These are phyloP conservation scores for Solanum clarkiae DNA, from an alignment of 257 asterid genomes.

Conservation along the genomic window DNA sequence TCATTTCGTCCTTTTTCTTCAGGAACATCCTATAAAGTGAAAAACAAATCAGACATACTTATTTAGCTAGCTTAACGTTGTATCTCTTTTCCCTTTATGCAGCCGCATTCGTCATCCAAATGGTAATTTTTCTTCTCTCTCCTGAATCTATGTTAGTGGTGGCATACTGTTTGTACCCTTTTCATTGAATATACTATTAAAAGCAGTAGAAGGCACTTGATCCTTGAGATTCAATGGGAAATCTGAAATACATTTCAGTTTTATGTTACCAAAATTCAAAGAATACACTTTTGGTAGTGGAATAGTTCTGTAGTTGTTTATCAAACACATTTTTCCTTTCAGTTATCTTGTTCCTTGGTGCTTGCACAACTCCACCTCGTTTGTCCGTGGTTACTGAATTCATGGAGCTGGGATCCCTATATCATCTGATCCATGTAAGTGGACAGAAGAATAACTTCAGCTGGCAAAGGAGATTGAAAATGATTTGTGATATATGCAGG, in stretches of 20 bases:
- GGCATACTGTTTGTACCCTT: background rate
- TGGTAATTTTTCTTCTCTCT: constrained; percentile 41
- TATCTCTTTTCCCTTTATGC: constrained; percentile 25
- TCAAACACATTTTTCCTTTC: constrained; percentile 12
- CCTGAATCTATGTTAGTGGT: background rate
- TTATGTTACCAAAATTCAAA: background rate
- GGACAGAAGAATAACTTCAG: constrained; percentile 82
- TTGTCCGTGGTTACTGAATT: constrained; percentile 78
- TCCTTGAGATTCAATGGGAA: background rate
- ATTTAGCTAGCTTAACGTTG: constrained; percentile 14
- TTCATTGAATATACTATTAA: background rate
- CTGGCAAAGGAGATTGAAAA: constrained; percentile 77
- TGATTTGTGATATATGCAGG: constrained; percentile 92
- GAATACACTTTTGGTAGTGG: background rate
- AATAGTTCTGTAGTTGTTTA: background rate
- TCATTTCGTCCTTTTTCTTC: background rate
- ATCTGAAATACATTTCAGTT: background rate
- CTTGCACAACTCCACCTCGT: constrained; percentile 83
- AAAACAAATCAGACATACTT: background rate
- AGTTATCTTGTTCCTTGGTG: constrained; percentile 91
- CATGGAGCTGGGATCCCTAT: constrained; percentile 92
- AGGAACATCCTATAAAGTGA: background rate
- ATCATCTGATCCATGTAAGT: constrained; percentile 73
- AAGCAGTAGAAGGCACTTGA: background rate
- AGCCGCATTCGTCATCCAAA: constrained; percentile 96